A percentile compares a stretch with the other conserved stretches of the same genome.
Evolutionary conservation across 176 grass and related monocot genomes (phyloP).

Genomic region (Ampelocalamus luodianensis): DNA sequence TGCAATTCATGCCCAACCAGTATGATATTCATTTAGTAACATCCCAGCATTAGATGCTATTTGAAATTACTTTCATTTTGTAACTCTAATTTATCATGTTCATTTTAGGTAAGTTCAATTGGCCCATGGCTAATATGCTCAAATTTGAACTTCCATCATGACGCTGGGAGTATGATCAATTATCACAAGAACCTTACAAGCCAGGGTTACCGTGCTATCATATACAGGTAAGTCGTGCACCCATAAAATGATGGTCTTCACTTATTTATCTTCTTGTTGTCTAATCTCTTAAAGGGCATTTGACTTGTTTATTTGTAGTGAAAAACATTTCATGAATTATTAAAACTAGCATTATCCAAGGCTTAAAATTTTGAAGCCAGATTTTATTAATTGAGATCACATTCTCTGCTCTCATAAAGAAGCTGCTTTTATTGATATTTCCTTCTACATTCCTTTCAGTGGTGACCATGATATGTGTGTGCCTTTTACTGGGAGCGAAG

Average conservation of each 20-base stretch:
- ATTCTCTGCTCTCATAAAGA: background rate
- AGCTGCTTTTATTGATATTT: background rate
- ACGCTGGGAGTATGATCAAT: slow-evolving; percentile 90
- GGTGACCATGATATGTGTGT: slow-evolving; percentile 98
- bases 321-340: background rate
- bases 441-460: slow-evolving; percentile 49
- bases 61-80: background rate
- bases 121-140: slow-evolving; percentile 76
- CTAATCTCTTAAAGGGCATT: background rate
- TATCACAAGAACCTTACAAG: slow-evolving; percentile 91
- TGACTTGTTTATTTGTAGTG: background rate
- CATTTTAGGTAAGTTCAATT: slow-evolving; percentile 60
- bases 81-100: slow-evolving; percentile 17
- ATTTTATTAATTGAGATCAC: background rate
- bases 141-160: slow-evolving; percentile 51
- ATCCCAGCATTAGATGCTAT: background rate
- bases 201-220: slow-evolving; percentile 78
- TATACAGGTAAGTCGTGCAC: slow-evolving; percentile 65
- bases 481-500: slow-evolving; percentile 78
- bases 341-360: background rate
- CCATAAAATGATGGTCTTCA: background rate
- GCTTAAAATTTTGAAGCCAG: background rate
- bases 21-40: slow-evolving; percentile 44
- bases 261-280: background rate
- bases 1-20: slow-evolving; percentile 88